Conservation (phyloP, 805 yeast genomes). For the Yarrowia sp. region DNA sequence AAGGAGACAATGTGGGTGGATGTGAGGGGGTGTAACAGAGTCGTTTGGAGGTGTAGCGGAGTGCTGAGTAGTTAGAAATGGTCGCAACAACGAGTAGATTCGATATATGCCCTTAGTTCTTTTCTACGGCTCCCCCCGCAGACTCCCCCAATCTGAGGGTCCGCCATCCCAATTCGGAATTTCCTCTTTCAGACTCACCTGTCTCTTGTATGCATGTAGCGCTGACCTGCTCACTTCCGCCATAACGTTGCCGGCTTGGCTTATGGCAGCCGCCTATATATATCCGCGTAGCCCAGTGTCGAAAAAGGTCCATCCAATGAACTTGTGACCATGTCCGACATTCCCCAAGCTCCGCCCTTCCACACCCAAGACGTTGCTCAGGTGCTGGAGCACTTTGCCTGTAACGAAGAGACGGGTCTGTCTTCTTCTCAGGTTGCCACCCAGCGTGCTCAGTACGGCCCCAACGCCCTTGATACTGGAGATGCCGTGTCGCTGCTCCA, state of each 20-base stretch:
- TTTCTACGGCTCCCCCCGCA: too few relatives aligned
- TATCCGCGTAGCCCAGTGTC: not conserved
- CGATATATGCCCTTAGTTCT: too few relatives aligned
- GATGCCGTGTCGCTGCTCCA: constrained; percentile 51
- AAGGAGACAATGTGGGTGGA: too few relatives aligned
- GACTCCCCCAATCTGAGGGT: too few relatives aligned
- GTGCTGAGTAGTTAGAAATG: too few relatives aligned
- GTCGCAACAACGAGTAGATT: too few relatives aligned
- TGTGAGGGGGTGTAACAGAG: too few relatives aligned
- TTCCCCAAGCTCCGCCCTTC: not conserved
- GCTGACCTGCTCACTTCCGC: not conserved
- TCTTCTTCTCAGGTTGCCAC: constrained; percentile 19
- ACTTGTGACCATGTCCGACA: not conserved
- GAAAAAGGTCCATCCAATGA: not conserved
- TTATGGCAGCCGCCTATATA: not conserved
- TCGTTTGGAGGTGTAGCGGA: too few relatives aligned
- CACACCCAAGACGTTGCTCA: not conserved
- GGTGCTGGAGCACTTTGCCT: constrained; percentile 13
- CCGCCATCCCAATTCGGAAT: not conserved
- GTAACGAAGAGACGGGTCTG: not conserved
- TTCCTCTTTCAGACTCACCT: not conserved
- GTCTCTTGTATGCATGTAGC: constrained; percentile 14
- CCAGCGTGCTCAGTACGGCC: constrained; percentile 46
- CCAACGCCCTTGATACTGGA: constrained; percentile 60
- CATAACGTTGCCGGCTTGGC: constrained; percentile 12